Evolutionary conservation across 176 grass and related monocot species (phyloP).

Genomic region (Microstegium vimineum): DNA sequence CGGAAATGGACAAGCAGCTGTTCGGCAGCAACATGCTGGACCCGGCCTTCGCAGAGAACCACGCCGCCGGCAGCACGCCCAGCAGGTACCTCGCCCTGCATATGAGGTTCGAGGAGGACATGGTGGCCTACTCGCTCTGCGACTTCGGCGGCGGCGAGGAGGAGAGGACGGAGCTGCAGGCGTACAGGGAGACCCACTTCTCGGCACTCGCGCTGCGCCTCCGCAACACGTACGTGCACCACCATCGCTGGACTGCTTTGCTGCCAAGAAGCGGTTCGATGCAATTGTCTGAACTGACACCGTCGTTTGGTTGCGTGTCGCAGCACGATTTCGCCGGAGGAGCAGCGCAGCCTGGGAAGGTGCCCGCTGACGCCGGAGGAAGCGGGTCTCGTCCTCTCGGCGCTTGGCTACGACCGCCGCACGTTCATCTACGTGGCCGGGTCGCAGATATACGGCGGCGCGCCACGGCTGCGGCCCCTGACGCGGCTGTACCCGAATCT

Average conservation of each 20-base stretch:
- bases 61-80: constrained; percentile 20
- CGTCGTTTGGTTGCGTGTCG: neutral
- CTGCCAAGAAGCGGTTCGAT: neutral
- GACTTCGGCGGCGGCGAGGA: constrained; percentile 82
- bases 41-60: neutral
- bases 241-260: neutral
- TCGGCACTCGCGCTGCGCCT: constrained; percentile 52
- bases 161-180: constrained; percentile 70
- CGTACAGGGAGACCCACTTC: constrained; percentile 83
- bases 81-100: constrained; percentile 79
- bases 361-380: constrained; percentile 93
- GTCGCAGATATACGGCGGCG: constrained; percentile 80
- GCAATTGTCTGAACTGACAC: neutral
- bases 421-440: constrained; percentile 93
- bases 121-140: constrained; percentile 97
- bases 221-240: constrained; percentile 44
- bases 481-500: constrained; percentile 79
- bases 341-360: constrained; percentile 69
- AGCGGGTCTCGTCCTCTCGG: constrained; percentile 66
- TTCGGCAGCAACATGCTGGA: constrained; percentile 54
- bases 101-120: constrained; percentile 96
- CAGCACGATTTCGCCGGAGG: constrained; percentile 70
- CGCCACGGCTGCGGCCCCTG: constrained; percentile 60
- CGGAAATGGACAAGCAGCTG: neutral
- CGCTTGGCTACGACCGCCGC: constrained; percentile 59